Conservation (phyloP, 345 rosid species). For the Murraya koenigii region DNA sequence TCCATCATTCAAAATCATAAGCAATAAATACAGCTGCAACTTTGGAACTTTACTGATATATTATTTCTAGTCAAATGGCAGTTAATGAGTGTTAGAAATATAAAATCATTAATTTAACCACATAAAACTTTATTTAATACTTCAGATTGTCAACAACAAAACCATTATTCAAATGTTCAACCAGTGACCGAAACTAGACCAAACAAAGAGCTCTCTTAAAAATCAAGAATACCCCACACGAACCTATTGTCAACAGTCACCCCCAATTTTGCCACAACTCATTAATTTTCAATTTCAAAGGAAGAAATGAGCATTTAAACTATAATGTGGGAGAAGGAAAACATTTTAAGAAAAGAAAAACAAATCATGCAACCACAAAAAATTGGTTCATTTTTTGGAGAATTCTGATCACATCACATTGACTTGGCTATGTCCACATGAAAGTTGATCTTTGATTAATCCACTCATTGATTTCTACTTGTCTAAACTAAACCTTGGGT, state of each 20-base stretch:
- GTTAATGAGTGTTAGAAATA: background rate
- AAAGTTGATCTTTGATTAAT: background rate
- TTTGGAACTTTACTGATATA: background rate
- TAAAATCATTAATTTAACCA: background rate
- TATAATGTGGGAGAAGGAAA: background rate
- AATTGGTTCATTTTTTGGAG: background rate
- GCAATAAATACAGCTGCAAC: background rate
- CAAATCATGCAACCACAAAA: background rate
- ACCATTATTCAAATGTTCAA: background rate
- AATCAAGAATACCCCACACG: background rate
- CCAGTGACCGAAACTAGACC: background rate
- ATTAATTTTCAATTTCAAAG: background rate
- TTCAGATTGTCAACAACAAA: background rate
- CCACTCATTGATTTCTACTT: background rate
- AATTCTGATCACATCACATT: background rate
- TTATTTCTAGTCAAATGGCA: background rate
- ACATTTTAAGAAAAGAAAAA: no score
- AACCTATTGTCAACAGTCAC: background rate
- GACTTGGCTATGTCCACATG: background rate
- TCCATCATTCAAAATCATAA: background rate
- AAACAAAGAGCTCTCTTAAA: background rate
- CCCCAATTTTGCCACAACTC: background rate
- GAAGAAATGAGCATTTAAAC: background rate
- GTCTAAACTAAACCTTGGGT: background rate
- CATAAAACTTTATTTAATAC: background rate